These are phyloP conservation scores for Pseudogymnoascus sp. DNA, from an alignment of 2,329 filamentous ascomycete species.

Conservation along the genomic window DNA sequence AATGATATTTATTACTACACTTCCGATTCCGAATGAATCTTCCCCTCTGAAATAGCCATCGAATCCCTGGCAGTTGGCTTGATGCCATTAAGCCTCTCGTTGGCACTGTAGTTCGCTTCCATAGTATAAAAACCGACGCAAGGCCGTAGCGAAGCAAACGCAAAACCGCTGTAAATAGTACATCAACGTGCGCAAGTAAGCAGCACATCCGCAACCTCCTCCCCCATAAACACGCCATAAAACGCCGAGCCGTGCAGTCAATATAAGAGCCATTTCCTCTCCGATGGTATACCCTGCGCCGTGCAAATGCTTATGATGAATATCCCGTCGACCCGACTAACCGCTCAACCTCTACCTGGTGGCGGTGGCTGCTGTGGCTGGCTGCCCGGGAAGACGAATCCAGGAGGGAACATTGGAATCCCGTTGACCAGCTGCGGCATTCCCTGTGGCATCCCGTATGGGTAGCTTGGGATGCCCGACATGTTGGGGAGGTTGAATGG, in stretches of 20 bases:
- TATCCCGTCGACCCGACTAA: not conserved
- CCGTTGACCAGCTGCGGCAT: conserved; percentile 37
- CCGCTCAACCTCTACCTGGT: conserved; percentile 20
- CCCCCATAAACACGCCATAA: not conserved
- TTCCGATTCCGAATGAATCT: not conserved
- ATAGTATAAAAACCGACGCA: not conserved
- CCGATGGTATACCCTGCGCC: conserved; percentile 4
- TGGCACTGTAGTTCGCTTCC: not conserved
- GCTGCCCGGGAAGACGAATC: conserved; percentile 33
- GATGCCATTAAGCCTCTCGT: not conserved
- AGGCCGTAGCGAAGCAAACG: conserved; percentile 6
- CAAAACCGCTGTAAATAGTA: not conserved
- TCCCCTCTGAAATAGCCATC: not conserved
- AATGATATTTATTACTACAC: conserved; percentile 4
- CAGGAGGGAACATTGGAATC: conserved; percentile 43
- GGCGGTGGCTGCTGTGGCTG: conserved; percentile 22
- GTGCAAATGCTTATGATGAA: conserved; percentile 4
- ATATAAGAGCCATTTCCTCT: not conserved
- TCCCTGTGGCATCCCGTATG: conserved; percentile 20
- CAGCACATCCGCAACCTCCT: not conserved
- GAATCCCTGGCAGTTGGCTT: not conserved
- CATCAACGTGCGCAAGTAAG: not conserved
- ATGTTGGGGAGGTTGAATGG: conserved; percentile 18
- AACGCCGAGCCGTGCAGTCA: conserved; percentile 1
- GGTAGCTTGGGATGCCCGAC: conserved; percentile 17